These are phyloP conservation scores for Paraleonurus japonicus DNA, from an alignment of 257 asterid genomes.

Conservation along the genomic window DNA sequence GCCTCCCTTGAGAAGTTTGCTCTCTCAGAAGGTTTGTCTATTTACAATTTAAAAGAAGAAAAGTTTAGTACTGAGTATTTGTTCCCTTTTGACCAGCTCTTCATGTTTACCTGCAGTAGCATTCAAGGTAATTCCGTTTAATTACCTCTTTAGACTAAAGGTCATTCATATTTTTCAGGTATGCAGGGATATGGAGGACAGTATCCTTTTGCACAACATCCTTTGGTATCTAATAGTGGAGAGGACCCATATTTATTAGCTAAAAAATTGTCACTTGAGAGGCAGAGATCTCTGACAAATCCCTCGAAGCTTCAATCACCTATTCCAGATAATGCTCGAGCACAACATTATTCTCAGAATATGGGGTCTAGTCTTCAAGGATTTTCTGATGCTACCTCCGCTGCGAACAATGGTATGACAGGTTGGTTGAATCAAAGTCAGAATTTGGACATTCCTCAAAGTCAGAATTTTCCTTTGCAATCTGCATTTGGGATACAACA, in stretches of 20 bases:
- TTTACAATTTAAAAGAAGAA: slow-evolving; percentile 5
- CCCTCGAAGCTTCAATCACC: slow-evolving; percentile 55
- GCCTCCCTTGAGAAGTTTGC: slow-evolving; percentile 55
- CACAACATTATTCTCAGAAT: slow-evolving; percentile 55
- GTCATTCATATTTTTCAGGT: no score
- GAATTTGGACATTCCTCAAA: slow-evolving; percentile 59
- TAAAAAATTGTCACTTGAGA: slow-evolving; percentile 59
- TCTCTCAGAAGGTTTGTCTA: slow-evolving; percentile 70
- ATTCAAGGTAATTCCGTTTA: no score
- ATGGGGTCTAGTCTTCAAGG: no score
- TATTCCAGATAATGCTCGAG: slow-evolving; percentile 47
- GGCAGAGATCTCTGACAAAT: slow-evolving; percentile 67
- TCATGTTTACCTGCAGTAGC: no score
- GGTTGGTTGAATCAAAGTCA: slow-evolving; percentile 73
- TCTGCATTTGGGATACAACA: slow-evolving; percentile 64
- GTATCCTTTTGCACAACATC: slow-evolving; percentile 41
- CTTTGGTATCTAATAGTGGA: slow-evolving; percentile 52
- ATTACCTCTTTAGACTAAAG: no score
- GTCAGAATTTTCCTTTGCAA: slow-evolving; percentile 61
- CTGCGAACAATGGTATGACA: slow-evolving; percentile 48
- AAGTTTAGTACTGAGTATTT: no score
- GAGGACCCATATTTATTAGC: slow-evolving; percentile 64
- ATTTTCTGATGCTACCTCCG: no score
- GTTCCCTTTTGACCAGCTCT: no score
- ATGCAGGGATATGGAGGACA: slow-evolving; percentile 59